These are phyloP conservation scores for Angomonas deanei DNA, from an alignment of 208 protist genomes.

Conservation along the genomic window DNA sequence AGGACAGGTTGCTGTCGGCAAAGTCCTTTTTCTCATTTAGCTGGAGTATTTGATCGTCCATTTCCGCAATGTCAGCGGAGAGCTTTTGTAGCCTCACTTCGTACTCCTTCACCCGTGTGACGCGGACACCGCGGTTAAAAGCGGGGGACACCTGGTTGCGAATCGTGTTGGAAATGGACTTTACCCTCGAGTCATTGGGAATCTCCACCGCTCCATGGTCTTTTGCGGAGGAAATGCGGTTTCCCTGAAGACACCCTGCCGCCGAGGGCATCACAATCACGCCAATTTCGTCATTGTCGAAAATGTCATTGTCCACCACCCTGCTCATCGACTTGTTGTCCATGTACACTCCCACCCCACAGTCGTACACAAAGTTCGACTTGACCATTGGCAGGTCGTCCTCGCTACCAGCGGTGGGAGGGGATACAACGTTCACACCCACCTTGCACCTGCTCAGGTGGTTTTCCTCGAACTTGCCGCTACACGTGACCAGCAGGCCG, in stretches of 20 bases:
- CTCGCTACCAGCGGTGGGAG: not conserved
- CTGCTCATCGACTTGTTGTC: slow-evolving; percentile 32
- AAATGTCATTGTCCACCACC: slow-evolving; percentile 72
- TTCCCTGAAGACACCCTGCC: slow-evolving; percentile 49
- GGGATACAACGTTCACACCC: slow-evolving; percentile 44
- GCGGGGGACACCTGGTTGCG: slow-evolving; percentile 87
- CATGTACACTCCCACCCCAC: slow-evolving; percentile 39
- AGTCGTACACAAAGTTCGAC: slow-evolving; percentile 64
- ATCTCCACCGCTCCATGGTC: slow-evolving; percentile 59
- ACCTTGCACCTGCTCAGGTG: slow-evolving; percentile 50
- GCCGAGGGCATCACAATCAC: slow-evolving; percentile 36
- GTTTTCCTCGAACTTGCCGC: slow-evolving; percentile 58
- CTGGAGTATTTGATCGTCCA: not conserved
- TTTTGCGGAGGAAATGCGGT: slow-evolving; percentile 59
- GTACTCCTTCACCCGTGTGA: slow-evolving; percentile 50
- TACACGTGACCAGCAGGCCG: slow-evolving; percentile 50
- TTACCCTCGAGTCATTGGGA: slow-evolving; percentile 40
- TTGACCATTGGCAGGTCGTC: slow-evolving; percentile 19
- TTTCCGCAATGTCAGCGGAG: not conserved
- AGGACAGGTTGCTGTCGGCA: not conserved
- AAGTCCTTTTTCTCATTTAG: not conserved
- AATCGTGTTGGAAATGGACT: slow-evolving; percentile 57
- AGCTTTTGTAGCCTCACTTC: slow-evolving; percentile 11
- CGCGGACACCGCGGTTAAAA: slow-evolving; percentile 50
- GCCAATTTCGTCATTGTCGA: slow-evolving; percentile 65